phyloP scores from a whole-genome alignment of 805 yeast species.

The Grigorovia jiainica region DNA sequence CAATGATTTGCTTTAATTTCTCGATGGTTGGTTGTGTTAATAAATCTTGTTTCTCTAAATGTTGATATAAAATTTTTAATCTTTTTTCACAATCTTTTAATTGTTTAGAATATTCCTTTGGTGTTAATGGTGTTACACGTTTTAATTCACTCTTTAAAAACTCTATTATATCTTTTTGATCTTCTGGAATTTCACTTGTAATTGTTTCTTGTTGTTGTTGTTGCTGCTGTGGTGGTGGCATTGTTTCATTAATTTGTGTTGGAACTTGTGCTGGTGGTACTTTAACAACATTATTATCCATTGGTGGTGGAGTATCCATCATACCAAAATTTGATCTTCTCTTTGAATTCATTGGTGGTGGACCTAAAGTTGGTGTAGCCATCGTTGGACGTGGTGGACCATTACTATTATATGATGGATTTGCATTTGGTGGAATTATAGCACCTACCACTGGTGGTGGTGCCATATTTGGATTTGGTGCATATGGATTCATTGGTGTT shows the following conservation, averaged over 20 bases:
- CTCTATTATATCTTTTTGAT: constrained; percentile 48
- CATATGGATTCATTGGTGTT: constrained; percentile 1
- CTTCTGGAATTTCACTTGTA: constrained; percentile 37
- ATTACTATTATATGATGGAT: not conserved
- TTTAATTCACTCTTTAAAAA: constrained; percentile 45
- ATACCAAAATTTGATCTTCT: not conserved
- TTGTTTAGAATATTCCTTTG: constrained; percentile 65
- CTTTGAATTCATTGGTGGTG: constrained; percentile 12
- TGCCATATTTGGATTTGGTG: not conserved
- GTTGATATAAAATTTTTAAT: constrained; percentile 64
- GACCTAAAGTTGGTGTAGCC: constrained; percentile 3
- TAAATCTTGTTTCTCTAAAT: constrained; percentile 63
- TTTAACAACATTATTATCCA: constrained; percentile 7
- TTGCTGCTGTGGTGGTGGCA: constrained; percentile 28
- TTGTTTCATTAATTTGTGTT: constrained; percentile 5
- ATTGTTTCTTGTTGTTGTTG: constrained; percentile 1
- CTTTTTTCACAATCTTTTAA: constrained; percentile 76
- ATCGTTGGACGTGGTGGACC: not conserved
- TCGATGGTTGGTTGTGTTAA: constrained; percentile 48
- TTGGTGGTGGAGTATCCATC: constrained; percentile 14
- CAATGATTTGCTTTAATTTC: constrained; percentile 43
- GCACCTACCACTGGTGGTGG: not conserved
- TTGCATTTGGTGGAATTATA: not conserved
- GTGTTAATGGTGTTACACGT: constrained; percentile 61
- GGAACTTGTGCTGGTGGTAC: constrained; percentile 20